Base-by-base conservation (phyloP, 257 asterid genomes). In the Fraxinus quadrangulata region DNA sequence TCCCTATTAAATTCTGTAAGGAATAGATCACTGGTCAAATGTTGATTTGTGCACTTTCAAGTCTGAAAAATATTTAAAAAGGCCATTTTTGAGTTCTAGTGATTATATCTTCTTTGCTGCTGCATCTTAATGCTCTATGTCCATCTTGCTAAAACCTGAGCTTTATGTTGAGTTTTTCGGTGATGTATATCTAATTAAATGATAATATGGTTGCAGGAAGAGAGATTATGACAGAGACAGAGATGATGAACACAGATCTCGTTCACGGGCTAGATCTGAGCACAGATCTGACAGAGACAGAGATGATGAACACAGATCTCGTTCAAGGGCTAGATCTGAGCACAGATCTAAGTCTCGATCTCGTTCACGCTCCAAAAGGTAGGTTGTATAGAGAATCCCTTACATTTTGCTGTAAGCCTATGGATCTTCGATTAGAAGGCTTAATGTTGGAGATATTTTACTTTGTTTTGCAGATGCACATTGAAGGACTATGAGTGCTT, bases 281-380 rank as follows among this genome's bases (percentile, higher is more conserved):
- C 33, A 30, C 33, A 30, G 33, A 30, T 30, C 33, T 74, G 97
- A 91, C 72, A 86, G 85, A 81, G 94, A 89, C 49, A 89, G 90
- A 75, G 97, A 94, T 85, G 96, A 89, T 36, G 84, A 87, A 61
- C 96, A 81, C 79, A 84, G 88, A 71, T 92, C 97, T 70, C 94
- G 83, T 49, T 91, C 96, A 34, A 94, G 79, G 80, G 87, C 89
- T 85, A 89, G 79, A 81, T 86, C 94, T 33, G 94, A 89, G 75
- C 94, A 75, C 76, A 88, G 89, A 80, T 89, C 97, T 67, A 86
- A 92, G 88, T 92, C 97, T 33, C 88, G 69, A 30, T 92, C 98
- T 70, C 96, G 94, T 75, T 91, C 97, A 66, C 91, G 91, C 76
- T 92, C 96, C 66, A 94, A 92, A 84, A 94, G 98, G 97, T 94